Percentiles rank a stretch among this genome's conserved stretches.
Evolutionary conservation across 78 protist species (phyloP).

Genomic region (Abeoforma whisleri): DNA sequence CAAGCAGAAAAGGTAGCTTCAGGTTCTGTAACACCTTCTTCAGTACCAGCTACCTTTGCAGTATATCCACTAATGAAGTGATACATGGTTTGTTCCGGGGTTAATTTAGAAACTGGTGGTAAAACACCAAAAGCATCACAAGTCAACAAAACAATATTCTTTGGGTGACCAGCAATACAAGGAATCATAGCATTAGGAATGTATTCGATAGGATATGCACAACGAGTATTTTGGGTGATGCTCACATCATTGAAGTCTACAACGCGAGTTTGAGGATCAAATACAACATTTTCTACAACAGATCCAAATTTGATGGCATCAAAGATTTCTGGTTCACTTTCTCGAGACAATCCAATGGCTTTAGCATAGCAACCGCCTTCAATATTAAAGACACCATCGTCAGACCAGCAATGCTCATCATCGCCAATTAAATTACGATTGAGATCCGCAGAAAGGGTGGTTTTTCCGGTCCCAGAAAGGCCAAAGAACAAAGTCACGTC

Average conservation of each 20-base stretch:
- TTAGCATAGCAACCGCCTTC: constrained; percentile 98
- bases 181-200: constrained; percentile 78
- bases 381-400: constrained; percentile 74
- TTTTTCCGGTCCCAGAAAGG: constrained; percentile 92
- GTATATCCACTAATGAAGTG: constrained; percentile 90
- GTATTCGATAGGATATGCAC: constrained; percentile 79
- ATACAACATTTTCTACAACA: constrained; percentile 80
- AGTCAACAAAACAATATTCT: constrained; percentile 81
- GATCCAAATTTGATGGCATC: constrained; percentile 81
- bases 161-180: constrained; percentile 70
- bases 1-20: constrained; percentile 83
- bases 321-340: constrained; percentile 86
- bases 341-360: constrained; percentile 63
- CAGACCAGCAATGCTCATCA: constrained; percentile 94
- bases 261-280: constrained; percentile 51
- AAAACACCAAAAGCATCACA: constrained; percentile 92
- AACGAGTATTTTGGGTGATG: constrained; percentile 87
- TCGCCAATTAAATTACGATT: constrained; percentile 83
- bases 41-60: constrained; percentile 85
- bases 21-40: constrained; percentile 84
- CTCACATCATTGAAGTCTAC: constrained; percentile 64
- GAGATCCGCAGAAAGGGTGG: constrained; percentile 87
- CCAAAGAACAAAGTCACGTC: constrained; percentile 80
- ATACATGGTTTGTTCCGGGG: constrained; percentile 79
- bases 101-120: constrained; percentile 81